Evolutionary conservation across 2,329 filamentous ascomycete species (phyloP), one percentile per base, ranked within the genome.

Genomic region (Daldinia eschscholtzii): DNA sequence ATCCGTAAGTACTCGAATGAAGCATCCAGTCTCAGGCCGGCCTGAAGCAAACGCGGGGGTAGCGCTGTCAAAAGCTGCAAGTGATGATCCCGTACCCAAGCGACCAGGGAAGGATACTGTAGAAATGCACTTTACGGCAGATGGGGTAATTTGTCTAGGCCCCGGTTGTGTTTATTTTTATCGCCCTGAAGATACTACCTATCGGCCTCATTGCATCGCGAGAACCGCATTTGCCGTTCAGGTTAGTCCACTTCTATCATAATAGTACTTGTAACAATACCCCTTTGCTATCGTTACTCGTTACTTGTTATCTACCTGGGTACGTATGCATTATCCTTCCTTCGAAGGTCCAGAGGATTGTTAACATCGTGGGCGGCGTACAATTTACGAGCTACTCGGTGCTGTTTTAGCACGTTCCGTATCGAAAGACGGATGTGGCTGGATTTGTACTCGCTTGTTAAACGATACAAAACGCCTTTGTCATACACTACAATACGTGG

Each of bases 11-110:
- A 35, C 48, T 56, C 61, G 52, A 64, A 57, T 59, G 57, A 68
- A 50, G 60, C 50, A 55, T 57, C 57, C 68, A 64, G 42, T 60
- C 23, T 50, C 56, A 63, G 56, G 52, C 52, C 58, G 33, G 26
- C 56, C 26, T 63, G 39, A 65, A 59, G 52, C 55, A 63, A 69
- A 67, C 65, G 68, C 65, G 69, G 69, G 69, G 69, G 66, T 69
- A 67, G 61, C 66, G 66, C 61, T 71, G 69, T 69, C 69, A 71
- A 69, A 56, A 60, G 58, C 69, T 71, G 69, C 69, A 69, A 67
- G 66, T 71, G 66, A 69, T 65, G 61, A 69, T 71, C 69, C 66
- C 69, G 60, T 67, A 71, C 69, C 66, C 60, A 62, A 44, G 41
- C 58, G 59, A 66, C 65, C 56, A 62, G 66, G 63, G 46, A 52